A percentile compares a stretch with the other conserved stretches of the same genome.
Evolutionary conservation across 106 monocot genomes (phyloP).

Genomic region (Hemerocallis citrina): DNA sequence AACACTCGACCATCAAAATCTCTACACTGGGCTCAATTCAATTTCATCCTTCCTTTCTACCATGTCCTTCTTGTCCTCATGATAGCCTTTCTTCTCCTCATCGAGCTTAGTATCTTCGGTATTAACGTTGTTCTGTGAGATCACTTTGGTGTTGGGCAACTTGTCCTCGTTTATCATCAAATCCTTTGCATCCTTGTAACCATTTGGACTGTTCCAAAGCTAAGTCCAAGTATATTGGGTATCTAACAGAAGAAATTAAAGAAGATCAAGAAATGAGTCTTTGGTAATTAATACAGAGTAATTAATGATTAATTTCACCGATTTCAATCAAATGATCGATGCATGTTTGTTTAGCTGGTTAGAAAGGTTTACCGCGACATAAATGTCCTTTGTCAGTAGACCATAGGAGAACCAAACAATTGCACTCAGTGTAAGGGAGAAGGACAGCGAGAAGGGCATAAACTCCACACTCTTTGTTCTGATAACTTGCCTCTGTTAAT

Average conservation of each 20-base stretch:
- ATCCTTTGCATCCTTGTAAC: slow-evolving; percentile 12
- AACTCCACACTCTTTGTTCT: slow-evolving; percentile 15
- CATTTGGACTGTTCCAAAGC: slow-evolving; percentile 13
- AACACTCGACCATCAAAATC: neutral
- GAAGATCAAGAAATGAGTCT: neutral
- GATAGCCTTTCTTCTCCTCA: neutral
- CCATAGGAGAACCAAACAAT: slow-evolving; percentile 13
- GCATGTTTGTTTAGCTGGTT: neutral
- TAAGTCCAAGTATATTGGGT: slow-evolving; percentile 11
- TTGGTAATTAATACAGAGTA: neutral
- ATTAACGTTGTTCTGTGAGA: neutral
- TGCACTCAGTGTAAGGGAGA: slow-evolving; percentile 17
- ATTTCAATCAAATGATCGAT: neutral
- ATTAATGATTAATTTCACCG: too few relatives aligned
- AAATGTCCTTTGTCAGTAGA: slow-evolving; percentile 15
- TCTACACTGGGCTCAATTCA: too few relatives aligned
- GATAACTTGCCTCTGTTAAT: slow-evolving; percentile 14
- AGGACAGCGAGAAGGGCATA: slow-evolving; percentile 15
- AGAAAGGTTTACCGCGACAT: slow-evolving; percentile 15
- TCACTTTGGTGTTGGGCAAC: neutral
- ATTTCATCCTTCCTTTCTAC: too few relatives aligned
- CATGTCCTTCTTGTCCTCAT: neutral
- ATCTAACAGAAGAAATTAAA: slow-evolving; percentile 1
- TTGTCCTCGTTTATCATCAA: neutral
- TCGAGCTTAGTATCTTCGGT: neutral